Conservation (phyloP, 2,329 filamentous ascomycete genomes). For the Monilinia polystroma region DNA sequence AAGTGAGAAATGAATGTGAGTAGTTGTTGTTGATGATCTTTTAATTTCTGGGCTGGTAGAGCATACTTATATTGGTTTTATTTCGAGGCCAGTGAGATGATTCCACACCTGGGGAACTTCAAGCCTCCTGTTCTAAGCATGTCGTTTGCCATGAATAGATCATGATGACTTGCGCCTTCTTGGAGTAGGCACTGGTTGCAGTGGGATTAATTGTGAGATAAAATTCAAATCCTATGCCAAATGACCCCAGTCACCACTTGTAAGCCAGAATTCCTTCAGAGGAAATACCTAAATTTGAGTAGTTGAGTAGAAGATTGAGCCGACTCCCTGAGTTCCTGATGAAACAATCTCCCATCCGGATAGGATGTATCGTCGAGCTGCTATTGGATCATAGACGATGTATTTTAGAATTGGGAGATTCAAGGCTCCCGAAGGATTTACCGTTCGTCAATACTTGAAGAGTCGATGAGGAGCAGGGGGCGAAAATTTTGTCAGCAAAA, state of each 20-base stretch:
- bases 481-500: neutral
- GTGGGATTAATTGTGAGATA: slow-evolving; percentile 15
- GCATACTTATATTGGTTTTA: slow-evolving; percentile 20
- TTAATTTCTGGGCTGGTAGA: neutral
- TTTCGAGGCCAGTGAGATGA: neutral
- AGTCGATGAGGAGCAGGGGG: neutral
- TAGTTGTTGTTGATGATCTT: slow-evolving; percentile 21
- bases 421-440: slow-evolving; percentile 10
- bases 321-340: slow-evolving; percentile 3
- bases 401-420: slow-evolving; percentile 7
- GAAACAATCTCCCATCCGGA: neutral
- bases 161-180: slow-evolving; percentile 15
- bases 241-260: neutral
- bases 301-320: neutral
- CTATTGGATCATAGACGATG: neutral
- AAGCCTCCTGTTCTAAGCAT: neutral
- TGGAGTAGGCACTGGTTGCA: slow-evolving; percentile 8
- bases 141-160: slow-evolving; percentile 16
- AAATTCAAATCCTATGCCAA: slow-evolving; percentile 20
- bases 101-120: neutral
- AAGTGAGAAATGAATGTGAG: slow-evolving; percentile 22
- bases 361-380: neutral
- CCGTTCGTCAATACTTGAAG: neutral
- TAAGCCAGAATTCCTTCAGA: slow-evolving; percentile 10
- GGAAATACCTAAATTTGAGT: neutral